Evolutionary conservation across 2,329 filamentous ascomycete species (phyloP).

Genomic region (Coniochaeta prunicola): DNA sequence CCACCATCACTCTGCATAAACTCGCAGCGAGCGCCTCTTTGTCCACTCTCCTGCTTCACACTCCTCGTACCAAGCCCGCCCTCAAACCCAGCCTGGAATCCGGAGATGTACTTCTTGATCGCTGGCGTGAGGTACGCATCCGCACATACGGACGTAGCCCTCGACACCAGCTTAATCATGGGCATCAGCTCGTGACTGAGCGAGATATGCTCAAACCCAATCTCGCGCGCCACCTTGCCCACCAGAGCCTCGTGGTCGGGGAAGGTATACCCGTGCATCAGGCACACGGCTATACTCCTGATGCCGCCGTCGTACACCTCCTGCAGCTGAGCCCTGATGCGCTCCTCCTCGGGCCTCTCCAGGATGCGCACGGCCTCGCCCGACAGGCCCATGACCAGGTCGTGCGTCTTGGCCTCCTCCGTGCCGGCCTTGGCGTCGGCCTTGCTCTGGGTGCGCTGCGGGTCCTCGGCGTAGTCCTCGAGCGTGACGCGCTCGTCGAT

Average conservation of each 20-base stretch:
- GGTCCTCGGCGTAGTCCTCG: constrained; percentile 89
- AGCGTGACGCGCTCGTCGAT: constrained; percentile 85
- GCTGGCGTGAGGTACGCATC: constrained; percentile 76
- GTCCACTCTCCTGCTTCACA: constrained; percentile 57
- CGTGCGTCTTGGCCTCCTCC: constrained; percentile 35
- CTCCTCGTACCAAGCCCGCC: constrained; percentile 72
- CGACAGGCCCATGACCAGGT: constrained; percentile 63
- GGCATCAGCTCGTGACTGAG: constrained; percentile 77
- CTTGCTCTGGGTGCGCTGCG: constrained; percentile 48
- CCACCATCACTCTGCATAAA: constrained; percentile 91
- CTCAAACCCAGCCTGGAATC: constrained; percentile 73
- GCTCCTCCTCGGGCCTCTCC: constrained; percentile 48
- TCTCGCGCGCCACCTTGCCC: constrained; percentile 66
- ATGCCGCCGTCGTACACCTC: constrained; percentile 64
- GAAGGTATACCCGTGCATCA: constrained; percentile 92
- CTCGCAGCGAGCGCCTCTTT: constrained; percentile 73
- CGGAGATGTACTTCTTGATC: constrained; percentile 66
- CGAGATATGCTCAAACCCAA: constrained; percentile 79
- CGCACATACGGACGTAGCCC: constrained; percentile 70
- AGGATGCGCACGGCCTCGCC: constrained; percentile 70
- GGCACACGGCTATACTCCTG: constrained; percentile 76
- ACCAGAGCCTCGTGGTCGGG: constrained; percentile 77
- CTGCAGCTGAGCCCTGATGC: constrained; percentile 54
- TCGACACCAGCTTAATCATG: constrained; percentile 78
- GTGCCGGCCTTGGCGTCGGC: constrained; percentile 47